Base-by-base conservation (phyloP, 495 filamentous ascomycete species). In the Eremomyces bilateralis region DNA sequence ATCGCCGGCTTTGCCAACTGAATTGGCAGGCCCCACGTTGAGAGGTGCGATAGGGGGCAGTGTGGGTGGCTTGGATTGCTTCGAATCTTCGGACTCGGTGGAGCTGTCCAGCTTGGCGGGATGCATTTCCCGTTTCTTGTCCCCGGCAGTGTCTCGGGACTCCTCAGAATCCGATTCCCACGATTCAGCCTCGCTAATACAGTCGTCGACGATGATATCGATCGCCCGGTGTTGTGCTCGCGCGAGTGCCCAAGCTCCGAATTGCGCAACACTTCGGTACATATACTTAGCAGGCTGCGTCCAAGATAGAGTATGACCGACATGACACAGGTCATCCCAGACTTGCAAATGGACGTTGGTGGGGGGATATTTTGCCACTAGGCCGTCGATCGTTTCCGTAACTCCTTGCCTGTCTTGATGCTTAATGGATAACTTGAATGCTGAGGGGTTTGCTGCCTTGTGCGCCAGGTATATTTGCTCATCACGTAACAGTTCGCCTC, bases 261-360 rank as follows among this genome's bases (percentile, higher is more conserved):
- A 93, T 37, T 93, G 83, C 1, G 85, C 78, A 17, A 94, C 71
- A 4, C 74, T 73, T 16, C 81, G 67, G 49, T 77, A 93, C 81
- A 94, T 92, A 48, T 76, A 79, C 46, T 93, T 95, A 6, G 85
- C 85, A 1, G 85, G 85, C n/a, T 71, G 61, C 0, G 85, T 93
- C 47, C 85, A 95, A 50, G 78, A 85, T 10, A 95, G 59, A 1
- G 82, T 90, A 3, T 82, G 79, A 1, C 75, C 78, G 10, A 92
- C 85, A 49, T 95, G 85, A 35, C 85, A 95, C 13, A 92, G 57
- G 47, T 91, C 71, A 20, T 94, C 85, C 80, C 85, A 94, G 4
- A 95, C 76, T 52, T 95, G 85, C n/a, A 95, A 60, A 50, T 91
- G 82, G 5, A 95, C 85, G 47, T 91, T 72, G 0, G 85, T 95